Conservation (phyloP, 2,329 filamentous ascomycete species). For the Fusarium neocosmosporiellum region DNA sequence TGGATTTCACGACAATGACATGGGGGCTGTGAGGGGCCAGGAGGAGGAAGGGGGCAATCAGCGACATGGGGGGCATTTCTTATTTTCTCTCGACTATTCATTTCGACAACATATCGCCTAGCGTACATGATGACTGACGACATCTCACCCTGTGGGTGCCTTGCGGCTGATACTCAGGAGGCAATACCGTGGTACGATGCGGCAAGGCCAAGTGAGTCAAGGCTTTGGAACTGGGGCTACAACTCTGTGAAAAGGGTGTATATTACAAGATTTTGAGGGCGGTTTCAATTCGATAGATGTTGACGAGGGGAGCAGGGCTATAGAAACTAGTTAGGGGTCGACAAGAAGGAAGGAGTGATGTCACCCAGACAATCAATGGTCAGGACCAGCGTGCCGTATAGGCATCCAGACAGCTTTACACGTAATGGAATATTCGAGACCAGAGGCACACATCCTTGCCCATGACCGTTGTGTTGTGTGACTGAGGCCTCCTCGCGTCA, state of each 20-base stretch:
- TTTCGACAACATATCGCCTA: constrained; percentile 26
- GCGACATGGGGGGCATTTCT: constrained; percentile 22
- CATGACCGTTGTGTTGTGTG: constrained; percentile 1
- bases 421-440: constrained; percentile 38
- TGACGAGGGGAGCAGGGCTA: constrained; percentile 18
- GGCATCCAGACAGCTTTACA: constrained; percentile 37
- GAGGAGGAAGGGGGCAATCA: constrained; percentile 11
- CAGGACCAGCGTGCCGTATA: constrained; percentile 26
- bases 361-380: constrained; percentile 18
- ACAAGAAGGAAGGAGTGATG: constrained; percentile 12
- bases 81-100: constrained; percentile 17
- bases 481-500: constrained; percentile 38
- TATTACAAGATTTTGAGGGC: constrained; percentile 37
- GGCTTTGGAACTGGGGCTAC: constrained; percentile 24
- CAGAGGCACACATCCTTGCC: background rate
- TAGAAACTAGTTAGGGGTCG: constrained; percentile 28
- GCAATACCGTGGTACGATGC: constrained; percentile 30
- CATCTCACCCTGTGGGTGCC: constrained; percentile 19
- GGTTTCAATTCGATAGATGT: constrained; percentile 34
- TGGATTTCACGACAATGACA: constrained; percentile 29
- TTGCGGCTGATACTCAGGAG: constrained; percentile 26
- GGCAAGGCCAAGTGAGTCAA: constrained; percentile 27
- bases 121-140: constrained; percentile 34
- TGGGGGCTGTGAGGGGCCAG: constrained; percentile 10
- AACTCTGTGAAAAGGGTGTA: constrained; percentile 34